Evolutionary conservation across 257 asterid genomes (phyloP).

Genomic region (Salvia splendens): DNA sequence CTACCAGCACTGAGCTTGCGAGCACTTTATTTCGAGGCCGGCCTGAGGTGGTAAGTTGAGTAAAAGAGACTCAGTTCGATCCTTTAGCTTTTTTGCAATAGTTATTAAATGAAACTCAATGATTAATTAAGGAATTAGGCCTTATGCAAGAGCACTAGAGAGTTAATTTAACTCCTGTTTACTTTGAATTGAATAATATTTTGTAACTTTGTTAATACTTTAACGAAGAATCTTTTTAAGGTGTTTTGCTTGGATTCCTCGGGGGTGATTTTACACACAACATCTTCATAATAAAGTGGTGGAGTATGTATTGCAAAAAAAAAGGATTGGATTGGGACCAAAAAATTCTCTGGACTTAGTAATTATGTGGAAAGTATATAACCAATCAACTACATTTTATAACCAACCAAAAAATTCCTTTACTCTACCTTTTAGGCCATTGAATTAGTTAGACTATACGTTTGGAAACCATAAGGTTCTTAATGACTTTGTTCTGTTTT

Average conservation of each 20-base stretch:
- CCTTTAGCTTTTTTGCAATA: conserved; percentile 14
- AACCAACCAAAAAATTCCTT: background rate
- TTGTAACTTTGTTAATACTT: background rate
- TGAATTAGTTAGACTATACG: conserved; percentile 6
- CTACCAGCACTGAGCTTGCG: conserved; percentile 57
- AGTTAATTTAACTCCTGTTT: conserved; percentile 3
- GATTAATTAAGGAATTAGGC: background rate
- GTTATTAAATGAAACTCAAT: background rate
- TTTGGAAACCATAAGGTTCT: conserved; percentile 22
- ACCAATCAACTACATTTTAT: background rate
- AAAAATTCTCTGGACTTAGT: conserved; percentile 1
- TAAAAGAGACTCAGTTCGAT: conserved; percentile 16
- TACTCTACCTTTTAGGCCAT: conserved; percentile 8
- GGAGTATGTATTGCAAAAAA: background rate
- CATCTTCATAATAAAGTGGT: conserved; percentile 17
- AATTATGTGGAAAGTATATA: conserved; percentile 3
- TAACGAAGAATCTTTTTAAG: background rate
- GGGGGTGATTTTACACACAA: background rate
- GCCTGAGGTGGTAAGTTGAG: conserved; percentile 48
- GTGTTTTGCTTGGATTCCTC: conserved; percentile 3
- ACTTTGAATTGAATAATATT: background rate
- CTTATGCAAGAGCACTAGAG: conserved; percentile 13
- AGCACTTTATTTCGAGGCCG: conserved; percentile 40
- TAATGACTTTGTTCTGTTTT: conserved; percentile 31
- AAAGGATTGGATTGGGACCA: conserved; percentile 6